These are phyloP conservation scores for Gastrodia elata DNA, from an alignment of 106 monocot genomes.

Conservation along the genomic window DNA sequence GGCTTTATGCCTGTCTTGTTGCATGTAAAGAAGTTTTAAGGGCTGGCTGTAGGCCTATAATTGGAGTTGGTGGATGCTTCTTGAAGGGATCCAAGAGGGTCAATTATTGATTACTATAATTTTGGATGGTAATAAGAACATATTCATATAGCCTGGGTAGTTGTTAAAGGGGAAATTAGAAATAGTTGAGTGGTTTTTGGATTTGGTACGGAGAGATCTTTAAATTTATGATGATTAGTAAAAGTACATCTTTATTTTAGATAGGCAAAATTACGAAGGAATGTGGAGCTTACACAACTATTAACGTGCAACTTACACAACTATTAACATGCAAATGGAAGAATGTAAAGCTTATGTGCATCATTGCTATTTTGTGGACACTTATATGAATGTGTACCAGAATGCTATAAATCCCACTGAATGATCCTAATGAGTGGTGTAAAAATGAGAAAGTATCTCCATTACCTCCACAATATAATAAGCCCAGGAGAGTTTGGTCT, in stretches of 20 bases:
- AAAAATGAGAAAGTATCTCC: not conserved
- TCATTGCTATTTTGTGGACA: not conserved
- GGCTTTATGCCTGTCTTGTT: not conserved
- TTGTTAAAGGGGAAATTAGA: not conserved
- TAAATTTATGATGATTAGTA: not conserved
- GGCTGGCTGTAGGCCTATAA: not conserved
- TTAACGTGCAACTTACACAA: not conserved
- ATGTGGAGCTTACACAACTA: not conserved
- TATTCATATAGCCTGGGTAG: not conserved
- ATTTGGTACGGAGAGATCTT: not conserved
- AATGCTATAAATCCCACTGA: not conserved
- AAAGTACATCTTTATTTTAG: not conserved
- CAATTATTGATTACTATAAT: not conserved
- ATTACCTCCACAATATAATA: not conserved
- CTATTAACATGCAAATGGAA: not conserved
- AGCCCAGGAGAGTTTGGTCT: not conserved
- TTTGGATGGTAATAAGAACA: not conserved
- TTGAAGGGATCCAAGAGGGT: not conserved
- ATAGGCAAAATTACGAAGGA: not conserved
- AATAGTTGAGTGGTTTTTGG: not conserved
- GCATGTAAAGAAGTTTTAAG: not conserved
- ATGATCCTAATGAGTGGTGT: too few relatives aligned
- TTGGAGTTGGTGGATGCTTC: not conserved
- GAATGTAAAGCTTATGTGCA: not conserved
- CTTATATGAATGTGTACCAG: not conserved